Evolutionary conservation across 805 yeast genomes (phyloP), one percentile per base, ranked within the genome.

Genomic region (Metschnikowia koreensis): DNA sequence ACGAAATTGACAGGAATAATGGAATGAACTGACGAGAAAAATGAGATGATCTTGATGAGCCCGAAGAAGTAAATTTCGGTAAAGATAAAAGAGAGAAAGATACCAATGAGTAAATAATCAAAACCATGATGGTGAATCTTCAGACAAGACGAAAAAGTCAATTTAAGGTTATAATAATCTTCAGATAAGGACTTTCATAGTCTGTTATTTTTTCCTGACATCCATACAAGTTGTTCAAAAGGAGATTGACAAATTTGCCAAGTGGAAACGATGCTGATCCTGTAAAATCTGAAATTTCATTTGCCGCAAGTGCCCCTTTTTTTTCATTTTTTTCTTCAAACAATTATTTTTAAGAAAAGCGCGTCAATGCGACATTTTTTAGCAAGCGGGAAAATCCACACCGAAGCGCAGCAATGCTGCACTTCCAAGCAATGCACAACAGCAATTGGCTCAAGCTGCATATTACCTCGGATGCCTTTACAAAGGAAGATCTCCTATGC

Each of bases 331-430:
- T 31, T 31, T 31, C 33, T 27, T 41, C 27, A 26, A 12, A 12
- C 17, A 31, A 27, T 12, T 11, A 8, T 29, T 8, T 12, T 41
- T 16, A 44, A 12, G 40, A 36, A 36, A 29, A n/a, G 29, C 36
- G 46, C 46, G 26, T 16, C 26, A 17, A 28, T 36, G 47, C 47
- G 42, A 38, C 47, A 45, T 38, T 45, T 38, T 12, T 37, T 28
- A 38, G 33, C 47, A 13, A 15, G 27, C 41, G 42, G 42, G 17
- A 17, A 13, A 27, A 13, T n/a, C 16, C 13, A 45, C 9, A 8
- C 26, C 41, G 15, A 38, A 44, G 41, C 47, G 47, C 47, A 38
- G 47, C 37, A 45, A 15, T 10, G 42, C 39, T 44, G 39, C 46
- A 44, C 34, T 17, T 44, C 17, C 28, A 26, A 11, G 27, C n/a